Conservation (phyloP, 176 grass and related monocot genomes). For the Calamus simplicifolius region DNA sequence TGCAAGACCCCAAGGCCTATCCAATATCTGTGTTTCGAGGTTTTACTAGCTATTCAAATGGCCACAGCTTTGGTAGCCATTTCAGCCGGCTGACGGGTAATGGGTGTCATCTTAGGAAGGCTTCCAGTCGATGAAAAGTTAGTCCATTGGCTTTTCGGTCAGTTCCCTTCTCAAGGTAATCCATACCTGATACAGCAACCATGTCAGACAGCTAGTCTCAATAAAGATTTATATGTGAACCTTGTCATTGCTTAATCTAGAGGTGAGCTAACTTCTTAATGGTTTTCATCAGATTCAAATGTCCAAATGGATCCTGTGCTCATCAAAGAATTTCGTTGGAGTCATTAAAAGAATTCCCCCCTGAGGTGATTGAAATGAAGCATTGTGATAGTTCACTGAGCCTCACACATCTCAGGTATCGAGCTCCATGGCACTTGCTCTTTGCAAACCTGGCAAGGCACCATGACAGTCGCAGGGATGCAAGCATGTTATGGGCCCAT, state of each 20-base stretch:
- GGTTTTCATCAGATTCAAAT: background rate
- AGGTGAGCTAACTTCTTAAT: background rate
- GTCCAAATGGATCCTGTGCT: background rate
- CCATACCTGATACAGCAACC: background rate
- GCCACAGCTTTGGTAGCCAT: background rate
- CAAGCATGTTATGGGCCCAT: slow-evolving; percentile 47
- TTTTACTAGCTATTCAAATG: slow-evolving; percentile 16
- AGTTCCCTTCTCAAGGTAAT: slow-evolving; percentile 2
- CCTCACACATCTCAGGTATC: slow-evolving; percentile 14
- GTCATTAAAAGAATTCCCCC: slow-evolving; percentile 14
- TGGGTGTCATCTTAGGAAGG: slow-evolving; percentile 7
- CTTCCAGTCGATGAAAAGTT: slow-evolving; percentile 23
- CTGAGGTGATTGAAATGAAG: slow-evolving; percentile 21
- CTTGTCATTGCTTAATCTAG: too few relatives aligned
- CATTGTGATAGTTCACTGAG: slow-evolving; percentile 20
- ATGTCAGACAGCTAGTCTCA: too few relatives aligned
- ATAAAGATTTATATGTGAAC: too few relatives aligned
- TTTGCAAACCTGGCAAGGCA: slow-evolving; percentile 15
- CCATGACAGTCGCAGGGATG: slow-evolving; percentile 37
- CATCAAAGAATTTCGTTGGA: slow-evolving; percentile 8
- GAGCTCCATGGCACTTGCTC: slow-evolving; percentile 32
- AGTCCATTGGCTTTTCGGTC: slow-evolving; percentile 13
- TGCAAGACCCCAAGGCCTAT: slow-evolving; percentile 10
- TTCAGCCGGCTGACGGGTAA: background rate
- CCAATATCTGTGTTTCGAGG: slow-evolving; percentile 20